Base-by-base conservation (phyloP, 108 stramenopile genomes). In the Skeletonema potamos region DNA sequence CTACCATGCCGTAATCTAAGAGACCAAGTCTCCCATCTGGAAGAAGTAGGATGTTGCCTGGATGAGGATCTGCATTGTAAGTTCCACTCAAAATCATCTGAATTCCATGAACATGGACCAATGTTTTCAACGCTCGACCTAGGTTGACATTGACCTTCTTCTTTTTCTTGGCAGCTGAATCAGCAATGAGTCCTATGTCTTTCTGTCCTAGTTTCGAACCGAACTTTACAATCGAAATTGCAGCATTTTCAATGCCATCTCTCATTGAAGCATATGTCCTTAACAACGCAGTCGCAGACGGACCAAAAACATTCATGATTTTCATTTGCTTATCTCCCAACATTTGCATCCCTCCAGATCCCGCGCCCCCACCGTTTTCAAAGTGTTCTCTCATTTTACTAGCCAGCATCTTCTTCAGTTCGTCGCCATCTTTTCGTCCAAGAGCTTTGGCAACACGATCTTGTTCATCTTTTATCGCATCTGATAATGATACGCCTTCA, bases 1-100 rank as follows among this genome's bases (percentile, higher is more conserved):
- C 81, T 0, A 82, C 81, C 77, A 91, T 90, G 10, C 94, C 94
- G 66, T 91, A 95, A 57, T 95, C 94, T 30, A 95, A 89, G 7
- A 92, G 74, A 8, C 94, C 94, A 4, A 95, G 58, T 22, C 58
- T 74, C 0, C 89, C 93, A 18, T 90, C 79, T 57, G 85, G 69
- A 17, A 90, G 62, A 10, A 90, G 60, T 27, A 93, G 64, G 58
- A 93, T 82, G 57, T 74, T 78, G 12, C 85, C 85, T 12, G 91
- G 87, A 57, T 92, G 92, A 9, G 82, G 79, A 58, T 90, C 92
- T 11, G 86, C 90, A 71, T 95, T 92, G 65, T 89, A 92, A 4
- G 87, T 72, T 1, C 90, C 85, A 37, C 77, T 65, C 10, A 87
- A 55, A 22, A 95, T 57, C 6, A 88, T 62, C 62, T 84, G 87